Percentiles rank a stretch among this genome's conserved stretches.
These are phyloP conservation scores for Rhodotorula sp. DNA, from an alignment of 1,284 basidiomycete species.

Conservation along the genomic window DNA sequence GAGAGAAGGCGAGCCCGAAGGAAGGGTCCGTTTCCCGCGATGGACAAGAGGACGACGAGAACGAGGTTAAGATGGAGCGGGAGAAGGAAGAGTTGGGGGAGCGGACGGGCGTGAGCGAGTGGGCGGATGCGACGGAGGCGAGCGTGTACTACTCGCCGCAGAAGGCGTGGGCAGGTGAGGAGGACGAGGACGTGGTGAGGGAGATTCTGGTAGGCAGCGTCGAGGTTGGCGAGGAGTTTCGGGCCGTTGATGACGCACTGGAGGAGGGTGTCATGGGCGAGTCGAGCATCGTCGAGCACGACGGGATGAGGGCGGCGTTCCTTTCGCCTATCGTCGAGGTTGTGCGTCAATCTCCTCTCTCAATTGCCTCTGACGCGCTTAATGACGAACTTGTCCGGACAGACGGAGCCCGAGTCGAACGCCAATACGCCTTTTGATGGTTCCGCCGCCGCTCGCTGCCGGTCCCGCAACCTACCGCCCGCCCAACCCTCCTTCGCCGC, in stretches of 20 bases:
- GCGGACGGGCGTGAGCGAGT: not conserved
- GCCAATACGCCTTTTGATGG: constrained; percentile 22
- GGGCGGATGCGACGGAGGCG: not conserved
- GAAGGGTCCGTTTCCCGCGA: not conserved
- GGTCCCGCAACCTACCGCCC: constrained; percentile 2
- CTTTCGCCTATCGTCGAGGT: constrained; percentile 35
- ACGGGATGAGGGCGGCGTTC: constrained; percentile 6
- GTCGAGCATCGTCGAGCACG: constrained; percentile 9
- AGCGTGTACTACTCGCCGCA: constrained; percentile 29
- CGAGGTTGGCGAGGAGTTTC: not conserved
- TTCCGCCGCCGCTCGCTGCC: not conserved
- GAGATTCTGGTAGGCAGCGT: not conserved
- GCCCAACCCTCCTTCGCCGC: constrained; percentile 11
- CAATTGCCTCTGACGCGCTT: not conserved
- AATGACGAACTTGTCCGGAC: not conserved
- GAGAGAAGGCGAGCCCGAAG: constrained; percentile 30
- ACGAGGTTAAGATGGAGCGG: not conserved
- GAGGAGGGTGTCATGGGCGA: not conserved
- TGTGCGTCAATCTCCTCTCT: constrained; percentile 6
- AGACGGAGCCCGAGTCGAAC: constrained; percentile 40
- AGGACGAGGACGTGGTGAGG: constrained; percentile 3
- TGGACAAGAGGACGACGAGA: not conserved
- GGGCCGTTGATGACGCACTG: not conserved
- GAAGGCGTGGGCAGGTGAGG: not conserved
- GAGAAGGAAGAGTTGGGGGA: not conserved